These are phyloP conservation scores for Moesziomyces parantarcticus DNA, from an alignment of 1,284 basidiomycete species.

Conservation along the genomic window DNA sequence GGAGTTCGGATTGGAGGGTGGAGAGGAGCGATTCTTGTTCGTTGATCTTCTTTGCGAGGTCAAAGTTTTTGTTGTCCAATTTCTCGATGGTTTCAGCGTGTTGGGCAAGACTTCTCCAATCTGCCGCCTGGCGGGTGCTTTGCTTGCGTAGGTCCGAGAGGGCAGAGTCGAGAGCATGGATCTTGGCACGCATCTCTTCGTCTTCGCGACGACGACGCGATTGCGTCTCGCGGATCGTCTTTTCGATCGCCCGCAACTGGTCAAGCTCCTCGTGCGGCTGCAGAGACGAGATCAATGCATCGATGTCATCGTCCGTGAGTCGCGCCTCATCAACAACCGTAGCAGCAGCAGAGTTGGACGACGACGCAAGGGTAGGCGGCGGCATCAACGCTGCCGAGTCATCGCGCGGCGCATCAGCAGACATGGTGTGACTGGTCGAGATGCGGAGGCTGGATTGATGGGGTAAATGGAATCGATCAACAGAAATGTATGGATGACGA, in stretches of 20 bases:
- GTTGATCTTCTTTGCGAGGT: slow-evolving; percentile 60
- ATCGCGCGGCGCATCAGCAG: slow-evolving; percentile 6
- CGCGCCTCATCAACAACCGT: slow-evolving; percentile 24
- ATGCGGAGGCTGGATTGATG: too few species aligned
- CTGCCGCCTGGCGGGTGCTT: slow-evolving; percentile 47
- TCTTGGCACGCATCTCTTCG: slow-evolving; percentile 39
- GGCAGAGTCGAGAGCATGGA: slow-evolving; percentile 37
- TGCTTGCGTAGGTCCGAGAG: slow-evolving; percentile 47
- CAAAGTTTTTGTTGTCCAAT: slow-evolving; percentile 59
- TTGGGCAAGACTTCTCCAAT: slow-evolving; percentile 50
- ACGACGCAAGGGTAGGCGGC: slow-evolving; percentile 1
- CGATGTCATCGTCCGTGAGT: slow-evolving; percentile 45
- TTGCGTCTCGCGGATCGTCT: slow-evolving; percentile 44
- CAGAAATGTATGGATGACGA: background rate
- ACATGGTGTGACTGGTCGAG: background rate
- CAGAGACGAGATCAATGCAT: slow-evolving; percentile 38
- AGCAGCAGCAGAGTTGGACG: background rate
- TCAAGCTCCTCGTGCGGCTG: slow-evolving; percentile 39
- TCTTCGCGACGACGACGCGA: slow-evolving; percentile 13
- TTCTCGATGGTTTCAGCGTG: slow-evolving; percentile 49
- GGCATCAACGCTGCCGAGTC: slow-evolving; percentile 17
- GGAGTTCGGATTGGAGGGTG: slow-evolving; percentile 48
- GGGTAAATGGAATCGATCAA: too few species aligned
- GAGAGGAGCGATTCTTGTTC: slow-evolving; percentile 52
- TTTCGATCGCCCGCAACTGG: slow-evolving; percentile 39